Conservation (phyloP, 495 filamentous ascomycete species). For the Podospora didyma region DNA sequence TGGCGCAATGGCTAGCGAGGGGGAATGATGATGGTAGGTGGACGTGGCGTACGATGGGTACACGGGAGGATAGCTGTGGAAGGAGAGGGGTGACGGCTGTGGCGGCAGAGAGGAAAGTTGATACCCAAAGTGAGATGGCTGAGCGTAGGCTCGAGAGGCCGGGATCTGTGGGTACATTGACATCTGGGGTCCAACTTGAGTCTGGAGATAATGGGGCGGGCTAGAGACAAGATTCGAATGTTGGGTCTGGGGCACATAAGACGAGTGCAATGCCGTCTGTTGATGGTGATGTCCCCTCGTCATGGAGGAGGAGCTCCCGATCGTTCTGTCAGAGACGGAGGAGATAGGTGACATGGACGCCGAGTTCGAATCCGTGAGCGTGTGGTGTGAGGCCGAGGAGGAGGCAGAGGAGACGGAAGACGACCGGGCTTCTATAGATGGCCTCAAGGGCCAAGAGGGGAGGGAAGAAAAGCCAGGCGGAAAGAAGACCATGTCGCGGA, state of each 20-base stretch:
- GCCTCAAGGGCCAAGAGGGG: not conserved
- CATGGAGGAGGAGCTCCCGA: not conserved
- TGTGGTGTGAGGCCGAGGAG: conserved; percentile 17
- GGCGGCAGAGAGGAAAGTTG: conserved; percentile 3
- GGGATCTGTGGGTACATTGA: conserved; percentile 13
- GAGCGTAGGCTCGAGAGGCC: conserved; percentile 6
- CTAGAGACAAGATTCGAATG: conserved; percentile 5
- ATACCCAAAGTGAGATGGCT: conserved; percentile 12
- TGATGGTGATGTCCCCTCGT: conserved; percentile 11
- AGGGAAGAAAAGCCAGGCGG: conserved; percentile 5
- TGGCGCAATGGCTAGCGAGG: not conserved
- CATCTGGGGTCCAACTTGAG: conserved; percentile 9
- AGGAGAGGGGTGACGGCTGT: conserved; percentile 13
- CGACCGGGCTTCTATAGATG: conserved; percentile 15
- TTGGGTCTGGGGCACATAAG: conserved; percentile 3
- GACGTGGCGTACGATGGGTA: conserved; percentile 9
- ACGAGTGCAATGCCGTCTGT: not conserved
- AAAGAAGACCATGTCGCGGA: conserved; percentile 12
- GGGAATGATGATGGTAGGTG: conserved; percentile 7
- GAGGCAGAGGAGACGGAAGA: conserved; percentile 21
- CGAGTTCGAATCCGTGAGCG: conserved; percentile 7
- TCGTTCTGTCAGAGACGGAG: not conserved
- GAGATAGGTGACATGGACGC: conserved; percentile 22
- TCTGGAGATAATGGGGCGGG: conserved; percentile 17
- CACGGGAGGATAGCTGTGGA: conserved; percentile 8